A percentile compares a stretch with the other conserved stretches of the same genome.
These are phyloP conservation scores for Ceratocystiopsis brevicomis DNA, from an alignment of 2,329 filamentous ascomycete genomes.

Conservation along the genomic window DNA sequence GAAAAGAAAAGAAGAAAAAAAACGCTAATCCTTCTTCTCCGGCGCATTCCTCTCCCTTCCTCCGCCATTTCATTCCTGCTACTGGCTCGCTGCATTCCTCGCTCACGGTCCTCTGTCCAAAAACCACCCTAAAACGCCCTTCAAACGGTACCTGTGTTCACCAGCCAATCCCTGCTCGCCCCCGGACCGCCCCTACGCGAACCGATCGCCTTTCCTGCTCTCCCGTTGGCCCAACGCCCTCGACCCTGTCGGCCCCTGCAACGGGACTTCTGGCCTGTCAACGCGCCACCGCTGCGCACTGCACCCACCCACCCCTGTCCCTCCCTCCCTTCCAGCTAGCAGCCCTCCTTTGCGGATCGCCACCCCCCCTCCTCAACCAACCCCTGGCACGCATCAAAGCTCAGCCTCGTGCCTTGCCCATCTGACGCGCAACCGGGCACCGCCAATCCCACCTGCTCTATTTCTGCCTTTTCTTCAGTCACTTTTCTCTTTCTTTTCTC, in stretches of 20 bases:
- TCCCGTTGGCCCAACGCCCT: neutral
- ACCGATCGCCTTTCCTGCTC: neutral
- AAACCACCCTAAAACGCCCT: no score
- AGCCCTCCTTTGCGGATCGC: no score
- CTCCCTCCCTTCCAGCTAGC: no score
- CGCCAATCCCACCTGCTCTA: neutral
- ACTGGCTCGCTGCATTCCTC: conserved; percentile 3
- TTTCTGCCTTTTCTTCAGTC: neutral
- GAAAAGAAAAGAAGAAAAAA: neutral
- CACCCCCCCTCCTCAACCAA: no score
- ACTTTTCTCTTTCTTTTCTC: neutral
- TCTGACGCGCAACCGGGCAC: neutral
- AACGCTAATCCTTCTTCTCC: neutral
- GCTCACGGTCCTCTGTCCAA: no score
- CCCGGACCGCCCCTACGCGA: neutral
- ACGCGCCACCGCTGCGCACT: no score
- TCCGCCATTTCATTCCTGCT: neutral
- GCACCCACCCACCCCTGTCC: no score
- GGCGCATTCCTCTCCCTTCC: neutral
- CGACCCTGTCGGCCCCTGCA: neutral
- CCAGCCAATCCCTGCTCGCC: no score
- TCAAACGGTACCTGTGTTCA: no score
- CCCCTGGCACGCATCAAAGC: no score
- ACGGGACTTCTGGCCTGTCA: neutral
- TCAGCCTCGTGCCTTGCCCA: conserved; percentile 7